Evolutionary conservation across 1,139 yeast genomes (phyloP).

Genomic region (Hyphopichia pseudoburtonii): DNA sequence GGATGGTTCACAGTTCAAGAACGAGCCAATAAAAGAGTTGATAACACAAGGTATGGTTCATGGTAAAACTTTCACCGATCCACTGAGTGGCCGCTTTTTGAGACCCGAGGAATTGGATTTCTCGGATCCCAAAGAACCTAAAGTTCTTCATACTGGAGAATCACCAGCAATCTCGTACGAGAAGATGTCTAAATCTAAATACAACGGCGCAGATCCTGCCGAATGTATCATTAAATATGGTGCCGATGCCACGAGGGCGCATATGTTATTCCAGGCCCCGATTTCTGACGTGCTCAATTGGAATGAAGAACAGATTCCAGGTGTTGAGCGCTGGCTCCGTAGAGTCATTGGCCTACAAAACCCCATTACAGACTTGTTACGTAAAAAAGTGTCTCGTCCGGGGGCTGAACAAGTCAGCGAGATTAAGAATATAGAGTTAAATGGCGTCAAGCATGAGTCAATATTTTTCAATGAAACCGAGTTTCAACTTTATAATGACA

Average conservation of each 20-base stretch:
- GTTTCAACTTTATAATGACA: conserved; percentile 54
- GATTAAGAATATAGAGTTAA: conserved; percentile 18
- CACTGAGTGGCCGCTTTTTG: conserved; percentile 69
- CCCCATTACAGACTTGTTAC: conserved; percentile 7
- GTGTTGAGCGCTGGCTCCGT: conserved; percentile 82
- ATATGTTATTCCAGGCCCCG: conserved; percentile 92
- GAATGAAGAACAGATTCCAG: conserved; percentile 87
- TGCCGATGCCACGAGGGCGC: conserved; percentile 94
- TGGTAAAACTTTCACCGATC: conserved; percentile 78
- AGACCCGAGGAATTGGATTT: conserved; percentile 68
- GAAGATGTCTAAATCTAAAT: conserved; percentile 95
- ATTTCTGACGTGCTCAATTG: conserved; percentile 77
- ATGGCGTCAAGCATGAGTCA: conserved; percentile 16
- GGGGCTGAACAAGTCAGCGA: conserved; percentile 3
- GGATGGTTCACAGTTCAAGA: conserved; percentile 42
- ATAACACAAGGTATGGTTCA: conserved; percentile 99
- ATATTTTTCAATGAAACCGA: conserved; percentile 44
- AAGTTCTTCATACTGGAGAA: conserved; percentile 49
- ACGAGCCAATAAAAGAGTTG: conserved; percentile 78
- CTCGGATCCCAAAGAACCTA: conserved; percentile 39
- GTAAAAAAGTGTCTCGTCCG: conserved; percentile 1
- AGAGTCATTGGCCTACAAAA: conserved; percentile 53
- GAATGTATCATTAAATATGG: conserved; percentile 78
- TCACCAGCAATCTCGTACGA: conserved; percentile 64
- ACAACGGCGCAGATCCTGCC: conserved; percentile 90